A percentile compares a stretch with the other conserved stretches of the same genome.
phyloP scores from a whole-genome alignment of 768 basidiomycete genomes.

The Agaricus sinodeliciosus region DNA sequence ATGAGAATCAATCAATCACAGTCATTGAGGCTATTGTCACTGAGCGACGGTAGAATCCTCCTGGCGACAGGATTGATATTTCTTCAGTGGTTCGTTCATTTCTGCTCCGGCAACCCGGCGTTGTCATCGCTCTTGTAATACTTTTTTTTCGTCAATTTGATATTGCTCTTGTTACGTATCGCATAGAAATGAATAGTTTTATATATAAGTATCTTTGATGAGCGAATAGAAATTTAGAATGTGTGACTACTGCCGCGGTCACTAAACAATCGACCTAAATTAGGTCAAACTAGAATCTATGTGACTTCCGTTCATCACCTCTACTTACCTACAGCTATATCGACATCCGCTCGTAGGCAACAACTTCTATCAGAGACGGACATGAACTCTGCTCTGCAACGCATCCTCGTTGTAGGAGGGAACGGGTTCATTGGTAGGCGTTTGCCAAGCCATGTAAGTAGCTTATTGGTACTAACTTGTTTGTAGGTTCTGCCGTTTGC shows the following conservation, averaged over 20 bases:
- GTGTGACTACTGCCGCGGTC: not conserved
- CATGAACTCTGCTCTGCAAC: constrained; percentile 36
- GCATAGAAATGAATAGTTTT: too few species aligned
- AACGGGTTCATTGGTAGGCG: constrained; percentile 89
- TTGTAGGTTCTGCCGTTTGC: constrained; percentile 86
- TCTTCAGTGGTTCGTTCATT: not conserved
- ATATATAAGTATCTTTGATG: not conserved
- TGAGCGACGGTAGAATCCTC: constrained; percentile 5
- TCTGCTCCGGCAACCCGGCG: not conserved
- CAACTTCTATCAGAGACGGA: not conserved
- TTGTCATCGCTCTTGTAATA: not conserved
- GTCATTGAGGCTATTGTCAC: constrained; percentile 4
- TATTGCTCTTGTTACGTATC: not conserved
- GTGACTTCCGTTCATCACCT: not conserved
- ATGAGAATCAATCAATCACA: constrained; percentile 3
- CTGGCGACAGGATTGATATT: constrained; percentile 2
- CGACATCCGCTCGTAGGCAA: not conserved
- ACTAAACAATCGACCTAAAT: not conserved
- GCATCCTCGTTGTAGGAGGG: constrained; percentile 93
- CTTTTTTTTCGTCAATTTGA: not conserved
- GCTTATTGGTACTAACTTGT: constrained; percentile 7
- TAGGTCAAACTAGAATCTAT: not conserved
- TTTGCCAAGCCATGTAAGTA: constrained; percentile 3
- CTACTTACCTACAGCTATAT: not conserved
- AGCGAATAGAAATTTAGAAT: not conserved